Percentiles rank a stretch among this genome's conserved stretches.
phyloP scores from a whole-genome alignment of 768 basidiomycete species.

The Lentinula detonsa region DNA sequence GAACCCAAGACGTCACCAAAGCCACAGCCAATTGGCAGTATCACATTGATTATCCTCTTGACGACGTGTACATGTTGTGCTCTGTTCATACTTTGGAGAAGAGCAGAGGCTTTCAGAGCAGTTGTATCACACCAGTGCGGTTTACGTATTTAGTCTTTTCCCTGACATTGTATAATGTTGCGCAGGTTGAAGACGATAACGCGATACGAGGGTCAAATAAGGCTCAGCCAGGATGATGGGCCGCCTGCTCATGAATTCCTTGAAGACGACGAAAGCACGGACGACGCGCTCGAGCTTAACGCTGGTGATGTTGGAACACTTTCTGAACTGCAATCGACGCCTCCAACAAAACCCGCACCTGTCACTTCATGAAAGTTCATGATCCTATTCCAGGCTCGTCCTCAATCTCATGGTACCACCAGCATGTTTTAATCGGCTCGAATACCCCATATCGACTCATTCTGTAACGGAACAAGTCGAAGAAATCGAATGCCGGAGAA shows the following conservation, averaged over 20 bases:
- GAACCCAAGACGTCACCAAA: slow-evolving; percentile 56
- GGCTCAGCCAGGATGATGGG: slow-evolving; percentile 66
- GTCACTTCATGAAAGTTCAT: background rate
- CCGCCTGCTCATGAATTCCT: slow-evolving; percentile 66
- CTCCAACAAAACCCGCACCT: background rate
- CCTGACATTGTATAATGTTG: background rate
- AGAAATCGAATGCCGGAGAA: background rate
- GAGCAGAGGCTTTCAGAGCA: slow-evolving; percentile 46
- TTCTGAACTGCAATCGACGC: background rate
- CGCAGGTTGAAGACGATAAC: slow-evolving; percentile 54
- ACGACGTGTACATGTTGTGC: slow-evolving; percentile 52
- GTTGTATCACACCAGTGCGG: slow-evolving; percentile 62
- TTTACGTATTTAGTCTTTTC: background rate
- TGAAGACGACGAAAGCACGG: slow-evolving; percentile 53
- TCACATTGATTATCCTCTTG: slow-evolving; percentile 46
- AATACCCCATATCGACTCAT: no score
- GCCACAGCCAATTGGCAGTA: slow-evolving; percentile 59
- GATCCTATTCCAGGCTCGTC: background rate
- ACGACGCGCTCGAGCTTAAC: slow-evolving; percentile 17
- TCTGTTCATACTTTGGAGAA: slow-evolving; percentile 59
- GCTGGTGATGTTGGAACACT: slow-evolving; percentile 1
- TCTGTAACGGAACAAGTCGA: background rate
- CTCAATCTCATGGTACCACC: background rate
- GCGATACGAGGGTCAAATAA: slow-evolving; percentile 49
- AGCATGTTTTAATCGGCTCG: background rate